Conservation (phyloP, 495 filamentous ascomycete species). For the Lasiosphaeriaceae sp. region DNA sequence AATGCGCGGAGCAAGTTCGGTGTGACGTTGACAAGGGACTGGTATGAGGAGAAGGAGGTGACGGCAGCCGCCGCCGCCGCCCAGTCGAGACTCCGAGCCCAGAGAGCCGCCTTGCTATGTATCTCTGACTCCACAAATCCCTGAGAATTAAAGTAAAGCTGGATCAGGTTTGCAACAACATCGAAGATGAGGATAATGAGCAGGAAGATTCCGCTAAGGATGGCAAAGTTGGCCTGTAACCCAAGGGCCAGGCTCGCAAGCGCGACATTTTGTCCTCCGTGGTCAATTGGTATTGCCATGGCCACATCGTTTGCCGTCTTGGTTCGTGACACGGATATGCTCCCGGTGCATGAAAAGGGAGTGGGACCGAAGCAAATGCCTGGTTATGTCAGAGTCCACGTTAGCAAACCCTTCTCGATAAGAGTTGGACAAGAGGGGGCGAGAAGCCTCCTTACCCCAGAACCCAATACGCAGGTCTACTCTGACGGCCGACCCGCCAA, state of each 20-base stretch:
- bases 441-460: conserved; percentile 10
- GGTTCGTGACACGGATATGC: conserved; percentile 1
- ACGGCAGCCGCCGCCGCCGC: conserved; percentile 18
- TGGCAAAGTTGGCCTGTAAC: conserved; percentile 20
- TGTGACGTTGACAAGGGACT: conserved; percentile 5
- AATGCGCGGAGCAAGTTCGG: conserved; percentile 10
- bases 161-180: conserved; percentile 18
- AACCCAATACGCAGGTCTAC: conserved; percentile 26
- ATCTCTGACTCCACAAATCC: conserved; percentile 1
- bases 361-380: conserved; percentile 24
- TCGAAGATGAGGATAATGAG: conserved; percentile 12
- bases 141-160: conserved; percentile 18
- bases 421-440: not conserved
- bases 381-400: not conserved
- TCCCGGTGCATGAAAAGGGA: conserved; percentile 17
- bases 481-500: conserved; percentile 9
- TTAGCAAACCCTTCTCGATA: not conserved
- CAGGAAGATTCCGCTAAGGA: conserved; percentile 20
- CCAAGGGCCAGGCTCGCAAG: conserved; percentile 16
- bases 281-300: conserved; percentile 2
- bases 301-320: conserved; percentile 7
- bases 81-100: conserved; percentile 26
- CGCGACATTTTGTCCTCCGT: conserved; percentile 18
- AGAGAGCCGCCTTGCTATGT: conserved; percentile 21
- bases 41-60: conserved; percentile 10